These are phyloP conservation scores for Fagus crenata DNA, from an alignment of 306 rosid genomes.

Conservation along the genomic window DNA sequence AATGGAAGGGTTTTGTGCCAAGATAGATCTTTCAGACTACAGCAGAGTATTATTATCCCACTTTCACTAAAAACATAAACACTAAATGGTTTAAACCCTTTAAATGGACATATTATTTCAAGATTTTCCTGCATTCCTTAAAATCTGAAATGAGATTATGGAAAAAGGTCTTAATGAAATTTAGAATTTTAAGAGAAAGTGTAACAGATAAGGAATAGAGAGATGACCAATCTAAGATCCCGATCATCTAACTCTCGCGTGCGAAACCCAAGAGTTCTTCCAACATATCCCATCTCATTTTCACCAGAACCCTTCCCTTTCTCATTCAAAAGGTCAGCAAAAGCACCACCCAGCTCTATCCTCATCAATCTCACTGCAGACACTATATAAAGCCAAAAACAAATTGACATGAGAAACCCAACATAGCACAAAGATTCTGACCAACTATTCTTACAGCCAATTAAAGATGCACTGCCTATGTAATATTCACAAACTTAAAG, in stretches of 20 bases:
- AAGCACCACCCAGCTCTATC: slow-evolving; percentile 89
- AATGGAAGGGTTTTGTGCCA: background rate
- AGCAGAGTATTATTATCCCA: background rate
- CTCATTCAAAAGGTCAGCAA: slow-evolving; percentile 91
- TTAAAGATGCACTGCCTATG: background rate
- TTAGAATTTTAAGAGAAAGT: background rate
- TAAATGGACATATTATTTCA: background rate
- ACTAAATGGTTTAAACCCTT: background rate
- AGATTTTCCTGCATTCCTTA: background rate
- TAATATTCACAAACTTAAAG: background rate
- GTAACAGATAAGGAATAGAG: slow-evolving; percentile 23
- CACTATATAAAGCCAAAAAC: slow-evolving; percentile 37
- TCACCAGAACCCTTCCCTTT: slow-evolving; percentile 94
- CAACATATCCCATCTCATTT: slow-evolving; percentile 87
- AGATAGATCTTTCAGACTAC: background rate
- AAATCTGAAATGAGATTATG: background rate
- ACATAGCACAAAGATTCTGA: background rate
- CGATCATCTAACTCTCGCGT: slow-evolving; percentile 66
- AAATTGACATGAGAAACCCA: slow-evolving; percentile 15
- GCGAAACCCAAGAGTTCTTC: slow-evolving; percentile 82
- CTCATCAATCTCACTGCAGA: slow-evolving; percentile 89
- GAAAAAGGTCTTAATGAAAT: background rate
- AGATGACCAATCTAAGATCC: slow-evolving; percentile 79
- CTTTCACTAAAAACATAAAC: background rate
- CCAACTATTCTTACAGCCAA: background rate